Conservation (phyloP, 176 grass and related monocot genomes). For the Puya raimondii region DNA sequence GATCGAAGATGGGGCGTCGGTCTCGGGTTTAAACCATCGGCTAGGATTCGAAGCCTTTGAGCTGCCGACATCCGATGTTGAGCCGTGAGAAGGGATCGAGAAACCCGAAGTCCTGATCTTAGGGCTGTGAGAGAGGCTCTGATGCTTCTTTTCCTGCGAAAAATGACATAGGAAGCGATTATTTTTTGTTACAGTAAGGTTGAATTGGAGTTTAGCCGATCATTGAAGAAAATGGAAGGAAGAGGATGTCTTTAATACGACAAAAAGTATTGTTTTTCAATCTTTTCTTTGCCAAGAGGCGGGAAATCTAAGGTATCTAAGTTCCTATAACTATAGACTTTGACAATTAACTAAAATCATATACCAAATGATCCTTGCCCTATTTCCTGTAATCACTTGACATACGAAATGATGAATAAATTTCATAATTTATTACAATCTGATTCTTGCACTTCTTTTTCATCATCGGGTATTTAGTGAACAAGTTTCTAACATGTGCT, state of each 20-base stretch:
- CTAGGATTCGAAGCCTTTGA: constrained; percentile 53
- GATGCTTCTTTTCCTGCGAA: constrained; percentile 69
- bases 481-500: too few relatives aligned
- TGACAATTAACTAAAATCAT: too few relatives aligned
- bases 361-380: too few relatives aligned
- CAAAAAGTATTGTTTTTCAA: too few relatives aligned
- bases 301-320: too few relatives aligned
- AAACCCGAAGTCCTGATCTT: constrained; percentile 68
- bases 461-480: too few relatives aligned
- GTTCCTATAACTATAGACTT: too few relatives aligned
- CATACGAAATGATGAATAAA: too few relatives aligned
- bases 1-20: constrained; percentile 68
- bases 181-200: background rate
- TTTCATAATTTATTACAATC: too few relatives aligned
- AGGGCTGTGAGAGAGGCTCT: constrained; percentile 54
- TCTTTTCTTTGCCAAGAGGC: too few relatives aligned
- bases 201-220: background rate
- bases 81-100: constrained; percentile 34
- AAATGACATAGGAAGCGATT: constrained; percentile 3
- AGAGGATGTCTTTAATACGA: background rate
- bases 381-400: too few relatives aligned
- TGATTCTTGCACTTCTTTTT: too few relatives aligned
- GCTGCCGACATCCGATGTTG: constrained; percentile 33
- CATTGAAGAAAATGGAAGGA: background rate
- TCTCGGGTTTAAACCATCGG: constrained; percentile 93